phyloP scores from a whole-genome alignment of 345 rosid genomes.

The Mangifera indica region DNA sequence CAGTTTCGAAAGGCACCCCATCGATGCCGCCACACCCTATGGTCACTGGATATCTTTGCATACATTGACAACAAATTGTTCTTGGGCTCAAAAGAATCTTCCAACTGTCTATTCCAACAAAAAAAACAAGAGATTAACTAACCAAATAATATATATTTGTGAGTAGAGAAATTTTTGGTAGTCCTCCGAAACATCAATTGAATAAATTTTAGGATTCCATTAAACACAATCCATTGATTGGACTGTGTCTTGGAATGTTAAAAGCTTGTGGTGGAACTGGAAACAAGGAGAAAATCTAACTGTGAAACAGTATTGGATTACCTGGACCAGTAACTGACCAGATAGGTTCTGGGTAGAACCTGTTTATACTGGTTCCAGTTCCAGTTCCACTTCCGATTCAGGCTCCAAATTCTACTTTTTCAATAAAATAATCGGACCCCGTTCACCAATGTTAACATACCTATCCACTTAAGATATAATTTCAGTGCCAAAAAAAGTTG shows the following conservation, averaged over 20 bases:
- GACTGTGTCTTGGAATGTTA: slow-evolving; percentile 33
- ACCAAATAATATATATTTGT: slow-evolving; percentile 28
- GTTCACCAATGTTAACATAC: too few species aligned
- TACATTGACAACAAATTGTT: too few species aligned
- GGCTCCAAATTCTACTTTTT: too few species aligned
- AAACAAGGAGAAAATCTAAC: slow-evolving; percentile 1
- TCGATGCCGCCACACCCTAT: slow-evolving; percentile 21
- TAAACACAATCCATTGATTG: not conserved
- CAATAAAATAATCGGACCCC: too few species aligned
- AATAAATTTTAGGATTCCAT: not conserved
- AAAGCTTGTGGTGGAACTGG: not conserved
- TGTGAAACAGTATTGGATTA: too few species aligned
- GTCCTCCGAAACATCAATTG: slow-evolving; percentile 9
- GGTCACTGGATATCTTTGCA: slow-evolving; percentile 12
- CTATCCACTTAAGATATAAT: too few species aligned
- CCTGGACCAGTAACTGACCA: too few species aligned
- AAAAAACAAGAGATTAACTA: not conserved
- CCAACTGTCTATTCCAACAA: slow-evolving; percentile 33
- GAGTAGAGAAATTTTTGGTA: slow-evolving; percentile 27
- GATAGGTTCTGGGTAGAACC: too few species aligned
- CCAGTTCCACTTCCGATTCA: too few species aligned
- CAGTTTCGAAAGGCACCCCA: slow-evolving; percentile 14
- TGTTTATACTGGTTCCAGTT: too few species aligned
- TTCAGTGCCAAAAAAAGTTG: too few species aligned
- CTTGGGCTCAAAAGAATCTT: too few species aligned